phyloP scores from a whole-genome alignment of 352 stramenopile genomes.

The Globisporangium orthogonon region DNA sequence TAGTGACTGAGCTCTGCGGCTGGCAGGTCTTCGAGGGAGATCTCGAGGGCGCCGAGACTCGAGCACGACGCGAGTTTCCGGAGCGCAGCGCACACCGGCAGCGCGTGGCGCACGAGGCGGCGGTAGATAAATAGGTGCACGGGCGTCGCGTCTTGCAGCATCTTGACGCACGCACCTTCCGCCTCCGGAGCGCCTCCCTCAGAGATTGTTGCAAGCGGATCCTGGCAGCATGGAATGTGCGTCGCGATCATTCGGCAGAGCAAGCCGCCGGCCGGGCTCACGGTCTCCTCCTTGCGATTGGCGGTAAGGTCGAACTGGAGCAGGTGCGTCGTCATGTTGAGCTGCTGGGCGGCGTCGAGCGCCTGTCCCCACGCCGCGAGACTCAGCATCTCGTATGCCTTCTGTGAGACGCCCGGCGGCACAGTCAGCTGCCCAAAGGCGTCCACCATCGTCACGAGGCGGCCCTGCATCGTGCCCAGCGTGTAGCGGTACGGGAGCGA shows the following conservation, averaged over 20 bases:
- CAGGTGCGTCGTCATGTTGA: conserved; percentile 29
- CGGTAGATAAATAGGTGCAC: conserved; percentile 33
- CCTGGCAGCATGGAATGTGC: conserved; percentile 32
- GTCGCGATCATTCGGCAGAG: conserved; percentile 32
- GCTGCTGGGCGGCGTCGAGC: conserved; percentile 22
- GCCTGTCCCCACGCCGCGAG: conserved; percentile 23
- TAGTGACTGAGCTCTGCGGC: not conserved
- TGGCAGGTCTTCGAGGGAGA: not conserved
- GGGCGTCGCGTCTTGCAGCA: conserved; percentile 21
- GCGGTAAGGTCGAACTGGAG: conserved; percentile 37
- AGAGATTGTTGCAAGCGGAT: not conserved
- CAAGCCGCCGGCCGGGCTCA: conserved; percentile 21
- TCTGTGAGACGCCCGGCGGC: conserved; percentile 19
- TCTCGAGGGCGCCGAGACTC: not conserved
- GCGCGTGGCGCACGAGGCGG: conserved; percentile 21
- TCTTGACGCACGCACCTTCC: conserved; percentile 16
- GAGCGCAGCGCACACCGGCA: conserved; percentile 16
- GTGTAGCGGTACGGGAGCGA: conserved; percentile 26
- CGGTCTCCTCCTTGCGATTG: conserved; percentile 22
- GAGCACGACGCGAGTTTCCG: not conserved
- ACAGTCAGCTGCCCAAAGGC: conserved; percentile 22
- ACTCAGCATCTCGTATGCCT: conserved; percentile 24
- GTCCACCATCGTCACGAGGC: conserved; percentile 37
- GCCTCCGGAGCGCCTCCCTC: not conserved
- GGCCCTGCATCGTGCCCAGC: conserved; percentile 38